Percentiles rank a stretch among this genome's conserved stretches.
Conservation (phyloP, 768 basidiomycete species). For the Naganishia kalamii region DNA sequence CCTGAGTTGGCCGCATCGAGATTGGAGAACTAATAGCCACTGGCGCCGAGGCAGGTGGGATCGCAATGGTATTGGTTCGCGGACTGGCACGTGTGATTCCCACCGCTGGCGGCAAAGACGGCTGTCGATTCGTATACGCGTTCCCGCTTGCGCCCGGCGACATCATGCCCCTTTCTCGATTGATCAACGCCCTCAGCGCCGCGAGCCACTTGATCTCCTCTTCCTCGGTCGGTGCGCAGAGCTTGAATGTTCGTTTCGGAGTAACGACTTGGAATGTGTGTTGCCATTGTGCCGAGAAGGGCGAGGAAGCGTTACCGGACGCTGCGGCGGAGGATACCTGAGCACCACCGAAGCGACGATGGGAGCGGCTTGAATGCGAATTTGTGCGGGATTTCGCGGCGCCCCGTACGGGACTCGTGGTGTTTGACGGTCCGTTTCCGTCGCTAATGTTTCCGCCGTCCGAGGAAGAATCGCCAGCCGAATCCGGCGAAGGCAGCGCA, state of each 20-base stretch:
- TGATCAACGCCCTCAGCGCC: conserved; percentile 80
- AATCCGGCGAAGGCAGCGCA: conserved; percentile 36
- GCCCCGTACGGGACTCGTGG: conserved; percentile 16
- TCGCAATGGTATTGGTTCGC: neutral
- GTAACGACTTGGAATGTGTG: conserved; percentile 91
- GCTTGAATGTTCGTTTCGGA: conserved; percentile 76
- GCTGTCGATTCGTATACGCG: neutral
- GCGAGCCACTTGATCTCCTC: conserved; percentile 98
- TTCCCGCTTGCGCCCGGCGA: conserved; percentile 6
- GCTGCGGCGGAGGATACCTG: neutral
- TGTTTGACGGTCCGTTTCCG: conserved; percentile 4
- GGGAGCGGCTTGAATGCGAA: neutral
- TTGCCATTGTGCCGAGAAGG: conserved; percentile 36
- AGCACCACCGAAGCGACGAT: neutral
- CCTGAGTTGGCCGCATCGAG: neutral
- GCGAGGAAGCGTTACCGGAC: neutral
- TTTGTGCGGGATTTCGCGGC: neutral
- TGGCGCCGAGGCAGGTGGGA: neutral
- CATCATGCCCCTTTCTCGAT: conserved; percentile 47
- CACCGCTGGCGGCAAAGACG: neutral
- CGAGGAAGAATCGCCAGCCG: conserved; percentile 29
- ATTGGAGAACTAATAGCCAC: neutral
- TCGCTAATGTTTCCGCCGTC: conserved; percentile 35
- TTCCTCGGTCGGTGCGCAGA: conserved; percentile 93
- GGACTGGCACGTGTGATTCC: conserved; percentile 8